Percentiles rank a stretch among this genome's conserved stretches.
Evolutionary conservation across 2,329 filamentous ascomycete species (phyloP).

Genomic region (Boeremia exigua): DNA sequence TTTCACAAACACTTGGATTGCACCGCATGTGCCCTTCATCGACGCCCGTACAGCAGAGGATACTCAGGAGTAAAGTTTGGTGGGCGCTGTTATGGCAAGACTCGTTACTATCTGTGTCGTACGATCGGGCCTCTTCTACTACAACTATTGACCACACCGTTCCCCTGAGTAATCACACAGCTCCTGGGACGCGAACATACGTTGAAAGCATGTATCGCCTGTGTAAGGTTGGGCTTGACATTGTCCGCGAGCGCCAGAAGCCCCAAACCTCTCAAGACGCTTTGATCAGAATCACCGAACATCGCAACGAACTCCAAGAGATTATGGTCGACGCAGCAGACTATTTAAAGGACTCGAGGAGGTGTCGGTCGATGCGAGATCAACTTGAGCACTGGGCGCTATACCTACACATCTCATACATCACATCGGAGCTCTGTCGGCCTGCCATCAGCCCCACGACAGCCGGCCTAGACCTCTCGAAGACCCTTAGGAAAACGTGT

Average conservation of each 20-base stretch:
- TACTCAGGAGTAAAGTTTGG: slow-evolving; percentile 51
- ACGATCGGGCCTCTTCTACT: slow-evolving; percentile 65
- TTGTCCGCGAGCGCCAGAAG: slow-evolving; percentile 64
- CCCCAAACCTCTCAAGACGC: slow-evolving; percentile 61
- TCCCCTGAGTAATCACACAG: slow-evolving; percentile 49
- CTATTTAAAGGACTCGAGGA: slow-evolving; percentile 61
- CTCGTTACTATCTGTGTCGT: slow-evolving; percentile 67
- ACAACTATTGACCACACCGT: slow-evolving; percentile 58
- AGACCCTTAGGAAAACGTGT: slow-evolving; percentile 61
- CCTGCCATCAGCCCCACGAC: slow-evolving; percentile 63
- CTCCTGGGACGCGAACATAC: slow-evolving; percentile 59
- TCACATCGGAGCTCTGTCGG: slow-evolving; percentile 67
- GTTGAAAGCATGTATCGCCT: slow-evolving; percentile 64
- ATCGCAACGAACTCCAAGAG: slow-evolving; percentile 62
- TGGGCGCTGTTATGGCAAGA: slow-evolving; percentile 72
- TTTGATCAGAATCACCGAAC: slow-evolving; percentile 61
- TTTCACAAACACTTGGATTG: slow-evolving; percentile 66
- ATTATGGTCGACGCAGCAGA: slow-evolving; percentile 65
- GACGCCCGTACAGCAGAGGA: slow-evolving; percentile 54
- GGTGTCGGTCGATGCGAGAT: slow-evolving; percentile 57
- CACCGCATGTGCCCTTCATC: slow-evolving; percentile 64
- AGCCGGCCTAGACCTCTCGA: slow-evolving; percentile 52
- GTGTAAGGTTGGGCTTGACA: slow-evolving; percentile 65
- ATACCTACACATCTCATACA: slow-evolving; percentile 67
- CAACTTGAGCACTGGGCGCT: slow-evolving; percentile 66